phyloP scores from a whole-genome alignment of 371 early-diverging fungal species.

The Sporodiniella umbellata region DNA sequence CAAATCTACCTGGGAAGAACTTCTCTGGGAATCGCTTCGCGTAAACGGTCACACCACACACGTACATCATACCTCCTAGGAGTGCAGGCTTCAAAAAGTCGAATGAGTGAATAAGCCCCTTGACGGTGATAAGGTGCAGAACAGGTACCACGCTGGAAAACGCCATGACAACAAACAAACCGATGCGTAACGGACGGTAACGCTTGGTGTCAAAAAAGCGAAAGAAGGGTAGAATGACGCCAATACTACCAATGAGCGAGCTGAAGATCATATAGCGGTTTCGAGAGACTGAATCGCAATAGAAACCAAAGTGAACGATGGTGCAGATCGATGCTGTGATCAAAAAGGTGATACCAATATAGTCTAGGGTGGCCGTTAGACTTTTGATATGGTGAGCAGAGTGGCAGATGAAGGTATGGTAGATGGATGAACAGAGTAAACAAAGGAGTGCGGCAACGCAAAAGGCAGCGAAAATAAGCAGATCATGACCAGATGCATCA shows the following conservation, averaged over 20 bases:
- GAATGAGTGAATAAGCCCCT: conserved; percentile 39
- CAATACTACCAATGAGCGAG: conserved; percentile 51
- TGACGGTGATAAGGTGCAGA: conserved; percentile 44
- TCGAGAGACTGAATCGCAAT: conserved; percentile 43
- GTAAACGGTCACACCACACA: conserved; percentile 52
- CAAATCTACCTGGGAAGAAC: conserved; percentile 66
- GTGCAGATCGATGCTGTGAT: conserved; percentile 57
- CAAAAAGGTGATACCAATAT: conserved; percentile 60
- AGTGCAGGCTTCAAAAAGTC: conserved; percentile 53
- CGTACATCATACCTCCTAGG: conserved; percentile 51
- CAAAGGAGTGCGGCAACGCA: conserved; percentile 53
- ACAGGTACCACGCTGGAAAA: conserved; percentile 58
- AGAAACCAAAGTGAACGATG: conserved; percentile 57
- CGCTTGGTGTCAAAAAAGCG: conserved; percentile 52
- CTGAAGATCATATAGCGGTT: conserved; percentile 48
- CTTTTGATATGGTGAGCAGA: conserved; percentile 47
- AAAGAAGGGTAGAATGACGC: conserved; percentile 57
- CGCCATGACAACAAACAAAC: conserved; percentile 61
- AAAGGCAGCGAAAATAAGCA: conserved; percentile 44
- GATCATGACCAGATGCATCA: conserved; percentile 40
- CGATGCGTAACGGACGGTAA: conserved; percentile 56
- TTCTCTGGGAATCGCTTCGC: conserved; percentile 62
- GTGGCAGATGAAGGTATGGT: conserved; percentile 63
- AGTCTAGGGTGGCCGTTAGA: conserved; percentile 60
- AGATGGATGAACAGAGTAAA: conserved; percentile 57